Conservation (phyloP, 306 rosid genomes). For the Cicer arietinum region DNA sequence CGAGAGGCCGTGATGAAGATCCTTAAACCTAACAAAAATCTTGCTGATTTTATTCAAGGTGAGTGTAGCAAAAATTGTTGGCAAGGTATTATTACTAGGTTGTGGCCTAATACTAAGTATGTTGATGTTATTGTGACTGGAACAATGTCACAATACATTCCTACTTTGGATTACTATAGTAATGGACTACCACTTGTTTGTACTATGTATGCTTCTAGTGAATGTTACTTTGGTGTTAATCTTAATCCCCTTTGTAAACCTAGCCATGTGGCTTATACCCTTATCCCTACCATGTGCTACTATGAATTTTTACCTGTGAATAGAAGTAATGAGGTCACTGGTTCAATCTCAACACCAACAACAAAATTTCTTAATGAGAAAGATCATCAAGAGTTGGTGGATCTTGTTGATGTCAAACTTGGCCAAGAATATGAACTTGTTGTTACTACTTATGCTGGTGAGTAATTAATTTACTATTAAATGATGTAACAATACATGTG, state of each 20-base stretch:
- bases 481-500: neutral
- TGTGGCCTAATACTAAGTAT: conserved; percentile 91
- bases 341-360: conserved; percentile 31
- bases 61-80: conserved; percentile 68
- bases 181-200: conserved; percentile 87
- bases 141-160: conserved; percentile 93
- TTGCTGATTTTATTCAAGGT: conserved; percentile 61
- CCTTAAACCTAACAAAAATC: conserved; percentile 59
- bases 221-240: conserved; percentile 88
- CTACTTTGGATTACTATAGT: conserved; percentile 78
- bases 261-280: conserved; percentile 75
- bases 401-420: conserved; percentile 79
- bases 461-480: neutral
- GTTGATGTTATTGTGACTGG: conserved; percentile 97
- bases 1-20: conserved; percentile 62
- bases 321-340: conserved; percentile 50
- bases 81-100: conserved; percentile 78
- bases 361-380: conserved; percentile 48
- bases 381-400: conserved; percentile 61
- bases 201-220: conserved; percentile 89
- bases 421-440: conserved; percentile 93
- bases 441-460: conserved; percentile 87
- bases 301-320: conserved; percentile 75
- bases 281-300: conserved; percentile 87
- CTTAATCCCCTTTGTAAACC: conserved; percentile 83